Evolutionary conservation across 805 yeast genomes (phyloP), one percentile per base, ranked within the genome.

Genomic region (Wickerhamomyces mucosus): DNA sequence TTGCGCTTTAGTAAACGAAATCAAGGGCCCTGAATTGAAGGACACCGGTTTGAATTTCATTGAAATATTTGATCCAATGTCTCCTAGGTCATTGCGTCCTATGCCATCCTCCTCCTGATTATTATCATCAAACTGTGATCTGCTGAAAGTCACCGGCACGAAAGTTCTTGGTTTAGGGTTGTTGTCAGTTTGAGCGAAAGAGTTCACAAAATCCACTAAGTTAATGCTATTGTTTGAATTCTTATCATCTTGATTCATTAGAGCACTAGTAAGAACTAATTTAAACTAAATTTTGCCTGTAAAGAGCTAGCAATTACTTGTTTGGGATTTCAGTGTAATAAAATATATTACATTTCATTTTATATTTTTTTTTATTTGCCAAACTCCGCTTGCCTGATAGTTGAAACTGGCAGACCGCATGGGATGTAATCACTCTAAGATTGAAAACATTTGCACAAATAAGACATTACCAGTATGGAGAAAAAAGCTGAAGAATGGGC

Each of bases 401-500:
- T n/a, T n/a, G n/a, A n/a, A n/a, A n/a, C n/a, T n/a, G n/a, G n/a
- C n/a, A n/a, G n/a, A n/a, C n/a, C n/a, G n/a, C n/a, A n/a, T n/a
- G n/a, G n/a, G n/a, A n/a, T n/a, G n/a, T n/a, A n/a, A n/a, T n/a
- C n/a, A n/a, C n/a, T n/a, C n/a, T n/a, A n/a, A n/a, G n/a, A n/a
- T n/a, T n/a, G n/a, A n/a, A n/a, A n/a, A n/a, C n/a, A n/a, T n/a
- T n/a, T n/a, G n/a, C n/a, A n/a, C n/a, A n/a, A n/a, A n/a, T n/a
- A n/a, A n/a, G n/a, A n/a, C n/a, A n/a, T n/a, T n/a, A n/a, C n/a
- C n/a, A n/a, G n/a, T n/a, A n/a, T n/a, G n/a, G n/a, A n/a, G n/a
- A n/a, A n/a, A 21, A 11, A 21, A 12, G 24, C 24, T 7, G n/a
- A 12, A 21, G n/a, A 6, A 23, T 67, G 72, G 69, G 53, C 60